Evolutionary conservation across 495 filamentous ascomycete genomes (phyloP).

Genomic region (Penicillium salamii): DNA sequence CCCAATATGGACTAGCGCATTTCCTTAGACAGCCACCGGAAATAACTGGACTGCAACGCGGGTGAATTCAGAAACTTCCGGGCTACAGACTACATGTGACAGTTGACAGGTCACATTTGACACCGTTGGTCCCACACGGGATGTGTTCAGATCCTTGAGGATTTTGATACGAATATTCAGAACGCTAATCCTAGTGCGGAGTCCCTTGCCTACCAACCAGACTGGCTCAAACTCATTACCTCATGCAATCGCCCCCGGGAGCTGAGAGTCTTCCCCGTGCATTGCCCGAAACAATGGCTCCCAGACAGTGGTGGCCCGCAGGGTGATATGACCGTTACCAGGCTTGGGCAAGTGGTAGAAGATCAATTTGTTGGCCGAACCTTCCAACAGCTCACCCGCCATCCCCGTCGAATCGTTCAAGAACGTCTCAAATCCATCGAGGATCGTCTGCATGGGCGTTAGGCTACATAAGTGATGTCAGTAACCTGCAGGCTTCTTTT

Average conservation of each 20-base stretch:
- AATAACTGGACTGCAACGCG: too few species aligned
- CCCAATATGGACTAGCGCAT: too few species aligned
- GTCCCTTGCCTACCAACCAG: too few species aligned
- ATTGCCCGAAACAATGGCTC: conserved; percentile 29
- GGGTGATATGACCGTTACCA: conserved; percentile 25
- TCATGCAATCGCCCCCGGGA: conserved; percentile 25
- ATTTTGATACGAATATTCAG: too few species aligned
- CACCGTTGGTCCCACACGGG: not conserved
- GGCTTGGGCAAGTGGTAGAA: conserved; percentile 19
- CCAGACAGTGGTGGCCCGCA: conserved; percentile 29
- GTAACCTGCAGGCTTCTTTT: not conserved
- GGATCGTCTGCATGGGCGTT: conserved; percentile 24
- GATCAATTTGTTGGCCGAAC: conserved; percentile 25
- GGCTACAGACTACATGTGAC: not conserved
- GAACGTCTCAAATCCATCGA: conserved; percentile 23
- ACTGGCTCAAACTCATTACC: not conserved
- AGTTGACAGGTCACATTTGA: not conserved
- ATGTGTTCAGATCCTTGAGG: not conserved
- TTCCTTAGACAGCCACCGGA: too few species aligned
- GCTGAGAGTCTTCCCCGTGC: conserved; percentile 24
- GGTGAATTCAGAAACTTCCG: too few species aligned
- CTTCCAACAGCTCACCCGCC: conserved; percentile 26
- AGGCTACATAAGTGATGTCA: conserved; percentile 11
- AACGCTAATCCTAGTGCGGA: too few species aligned
- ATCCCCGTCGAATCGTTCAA: conserved; percentile 27